Evolutionary conservation across 164 flowering plant species (phyloP), one percentile per base, ranked within the genome.

Genomic region (Warburgia ugandensis): DNA sequence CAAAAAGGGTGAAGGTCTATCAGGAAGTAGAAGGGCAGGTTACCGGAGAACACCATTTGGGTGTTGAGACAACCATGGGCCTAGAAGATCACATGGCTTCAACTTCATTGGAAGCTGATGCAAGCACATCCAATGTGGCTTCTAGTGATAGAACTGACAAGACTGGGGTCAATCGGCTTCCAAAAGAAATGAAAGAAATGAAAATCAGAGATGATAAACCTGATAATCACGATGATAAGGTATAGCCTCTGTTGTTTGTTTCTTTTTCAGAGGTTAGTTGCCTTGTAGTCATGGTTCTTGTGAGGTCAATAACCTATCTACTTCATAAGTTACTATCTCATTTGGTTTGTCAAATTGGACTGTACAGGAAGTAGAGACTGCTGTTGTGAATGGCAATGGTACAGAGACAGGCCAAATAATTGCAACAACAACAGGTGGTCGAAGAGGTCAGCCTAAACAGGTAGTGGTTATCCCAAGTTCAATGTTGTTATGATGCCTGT

Each of bases 351-450:
- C 29, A 11, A 13, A 37, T 25, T 52, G 48, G 48, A 25, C 52
- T 29, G 12, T 53, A 45, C 64, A 89, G 95, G 84, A 76, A 44
- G 28, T 59, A 51, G 95, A 83, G 45, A 64, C 84, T 3, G 43
- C 84, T 48, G 57, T 80, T 62, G 73, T 89, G 39, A 80, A 70
- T 55, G 90, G 95, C 12, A 75, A 71, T 59, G 97, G 86, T 44
- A 75, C 92, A 31, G 97, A 86, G 67, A 63, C 87, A 20, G 97
- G 97, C 40, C 95, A 84, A 49, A 69, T 68, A 26, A 85, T 83
- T 58, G 45, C 75, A 52, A 81, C 83, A 28, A 68, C 79, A 21
- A 63, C 80, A n/a, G 87, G 83, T 53, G 95, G 94, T 62, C 73
- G 64, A 58, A 73, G 84, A 71, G 97, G 90, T 48, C 79, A 80